phyloP scores from a whole-genome alignment of 2,329 filamentous ascomycete species.

The Xylariaceae sp. region DNA sequence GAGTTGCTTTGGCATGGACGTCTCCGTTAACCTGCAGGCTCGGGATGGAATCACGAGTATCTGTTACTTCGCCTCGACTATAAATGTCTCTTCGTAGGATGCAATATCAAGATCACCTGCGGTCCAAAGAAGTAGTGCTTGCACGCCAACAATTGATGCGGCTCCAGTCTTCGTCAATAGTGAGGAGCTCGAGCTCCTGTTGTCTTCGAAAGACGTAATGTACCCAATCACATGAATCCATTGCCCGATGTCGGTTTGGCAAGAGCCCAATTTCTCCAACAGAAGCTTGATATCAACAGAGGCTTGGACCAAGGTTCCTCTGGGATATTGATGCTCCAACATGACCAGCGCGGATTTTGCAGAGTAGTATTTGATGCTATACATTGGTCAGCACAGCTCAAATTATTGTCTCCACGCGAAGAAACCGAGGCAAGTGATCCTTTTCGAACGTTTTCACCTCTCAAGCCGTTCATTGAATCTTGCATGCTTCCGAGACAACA shows the following conservation, averaged over 20 bases:
- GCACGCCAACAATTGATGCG: conserved; percentile 43
- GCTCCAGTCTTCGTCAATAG: conserved; percentile 1
- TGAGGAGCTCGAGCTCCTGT: not conserved
- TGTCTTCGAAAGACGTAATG: conserved; percentile 37
- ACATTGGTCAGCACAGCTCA: not conserved
- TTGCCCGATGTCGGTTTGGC: conserved; percentile 66
- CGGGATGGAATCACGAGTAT: too few relatives aligned
- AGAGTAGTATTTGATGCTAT: conserved; percentile 48
- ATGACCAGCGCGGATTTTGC: conserved; percentile 55
- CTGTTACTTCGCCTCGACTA: conserved; percentile 21
- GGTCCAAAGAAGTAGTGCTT: conserved; percentile 74
- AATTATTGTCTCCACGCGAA: too few relatives aligned
- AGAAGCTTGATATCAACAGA: conserved; percentile 69
- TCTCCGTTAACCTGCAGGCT: too few relatives aligned
- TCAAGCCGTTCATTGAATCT: too few relatives aligned
- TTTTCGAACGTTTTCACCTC: too few relatives aligned
- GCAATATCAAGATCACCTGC: conserved; percentile 68
- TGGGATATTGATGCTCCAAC: conserved; percentile 64
- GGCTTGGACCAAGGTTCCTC: conserved; percentile 40
- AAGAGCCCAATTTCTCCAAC: conserved; percentile 58
- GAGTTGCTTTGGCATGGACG: not conserved
- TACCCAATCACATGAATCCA: conserved; percentile 92
- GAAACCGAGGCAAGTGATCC: too few relatives aligned
- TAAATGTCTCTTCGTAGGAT: conserved; percentile 62
- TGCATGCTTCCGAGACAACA: too few relatives aligned